phyloP scores from a whole-genome alignment of 2,329 filamentous ascomycete species.

The Eutypella sp. region DNA sequence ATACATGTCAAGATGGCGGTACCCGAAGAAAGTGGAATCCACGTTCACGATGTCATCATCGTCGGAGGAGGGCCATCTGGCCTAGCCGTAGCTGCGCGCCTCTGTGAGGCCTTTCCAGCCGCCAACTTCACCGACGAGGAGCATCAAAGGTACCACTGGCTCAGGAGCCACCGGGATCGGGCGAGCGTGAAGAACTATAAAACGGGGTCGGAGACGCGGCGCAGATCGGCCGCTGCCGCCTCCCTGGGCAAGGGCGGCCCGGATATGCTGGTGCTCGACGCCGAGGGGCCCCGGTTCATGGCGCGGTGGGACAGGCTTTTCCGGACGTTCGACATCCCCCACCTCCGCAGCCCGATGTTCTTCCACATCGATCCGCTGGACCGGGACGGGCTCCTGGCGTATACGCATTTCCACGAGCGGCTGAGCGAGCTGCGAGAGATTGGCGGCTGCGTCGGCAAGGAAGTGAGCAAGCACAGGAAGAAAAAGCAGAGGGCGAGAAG shows the following conservation, averaged over 20 bases:
- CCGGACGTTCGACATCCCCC: conserved; percentile 60
- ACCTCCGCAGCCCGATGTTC: conserved; percentile 75
- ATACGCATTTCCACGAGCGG: conserved; percentile 57
- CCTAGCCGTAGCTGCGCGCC: conserved; percentile 66
- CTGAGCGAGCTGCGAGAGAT: conserved; percentile 65
- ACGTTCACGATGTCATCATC: conserved; percentile 62
- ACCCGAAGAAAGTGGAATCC: conserved; percentile 13
- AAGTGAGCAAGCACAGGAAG: conserved; percentile 78
- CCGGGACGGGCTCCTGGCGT: conserved; percentile 66
- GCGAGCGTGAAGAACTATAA: conserved; percentile 52
- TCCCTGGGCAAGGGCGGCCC: conserved; percentile 12
- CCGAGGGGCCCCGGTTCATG: conserved; percentile 61
- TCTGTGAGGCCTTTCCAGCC: conserved; percentile 68
- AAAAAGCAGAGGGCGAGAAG: conserved; percentile 40
- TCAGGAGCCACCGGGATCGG: conserved; percentile 58
- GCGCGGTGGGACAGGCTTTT: conserved; percentile 67
- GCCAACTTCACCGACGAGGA: conserved; percentile 81
- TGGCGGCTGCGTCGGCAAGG: conserved; percentile 69
- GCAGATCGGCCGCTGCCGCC: conserved; percentile 24
- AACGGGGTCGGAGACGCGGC: conserved; percentile 30
- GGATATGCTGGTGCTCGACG: conserved; percentile 62
- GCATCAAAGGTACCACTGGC: conserved; percentile 76
- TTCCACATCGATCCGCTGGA: conserved; percentile 76
- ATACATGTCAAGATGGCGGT: conserved; percentile 6
- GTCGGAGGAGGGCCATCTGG: conserved; percentile 72